These are phyloP conservation scores for Cardamine chenopodiifolia DNA, from an alignment of 345 rosid genomes.

Conservation along the genomic window DNA sequence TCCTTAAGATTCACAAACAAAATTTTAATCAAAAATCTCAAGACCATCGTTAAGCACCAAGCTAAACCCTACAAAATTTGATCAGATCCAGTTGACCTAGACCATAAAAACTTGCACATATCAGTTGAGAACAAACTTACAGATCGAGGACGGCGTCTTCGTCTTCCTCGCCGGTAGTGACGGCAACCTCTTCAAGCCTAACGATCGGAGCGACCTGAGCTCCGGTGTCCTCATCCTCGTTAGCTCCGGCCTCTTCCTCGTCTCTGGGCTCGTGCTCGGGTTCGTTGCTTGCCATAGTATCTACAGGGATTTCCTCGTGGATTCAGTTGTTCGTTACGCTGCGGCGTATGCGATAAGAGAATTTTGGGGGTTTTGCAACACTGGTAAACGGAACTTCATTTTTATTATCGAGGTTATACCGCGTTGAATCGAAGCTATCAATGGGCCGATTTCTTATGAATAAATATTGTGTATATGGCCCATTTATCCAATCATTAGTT, in stretches of 20 bases:
- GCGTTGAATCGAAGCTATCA: slow-evolving; percentile 24
- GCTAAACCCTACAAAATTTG: slow-evolving; percentile 19
- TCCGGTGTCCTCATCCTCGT: slow-evolving; percentile 95
- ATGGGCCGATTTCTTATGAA: slow-evolving; percentile 15
- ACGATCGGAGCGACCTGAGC: slow-evolving; percentile 92
- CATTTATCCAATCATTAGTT: no score
- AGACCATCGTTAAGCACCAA: background rate
- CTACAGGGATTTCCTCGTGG: background rate
- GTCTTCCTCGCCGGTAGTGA: slow-evolving; percentile 88
- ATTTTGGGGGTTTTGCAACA: slow-evolving; percentile 13
- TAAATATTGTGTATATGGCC: background rate
- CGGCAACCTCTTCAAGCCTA: slow-evolving; percentile 82
- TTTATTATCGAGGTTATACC: background rate
- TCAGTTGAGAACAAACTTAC: slow-evolving; percentile 45
- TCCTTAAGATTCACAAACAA: slow-evolving; percentile 50
- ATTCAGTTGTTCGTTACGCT: slow-evolving; percentile 25
- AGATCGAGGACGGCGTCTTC: slow-evolving; percentile 83
- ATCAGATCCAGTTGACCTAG: slow-evolving; percentile 33
- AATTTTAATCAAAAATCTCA: background rate
- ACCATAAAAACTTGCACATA: background rate
- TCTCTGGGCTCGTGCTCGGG: slow-evolving; percentile 68
- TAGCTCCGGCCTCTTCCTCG: slow-evolving; percentile 68
- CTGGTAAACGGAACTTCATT: background rate
- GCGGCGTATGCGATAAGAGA: slow-evolving; percentile 35
- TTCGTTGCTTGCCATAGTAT: slow-evolving; percentile 62